Conservation (phyloP, 2,329 filamentous ascomycete genomes). For the Peltaster fructicola region DNA sequence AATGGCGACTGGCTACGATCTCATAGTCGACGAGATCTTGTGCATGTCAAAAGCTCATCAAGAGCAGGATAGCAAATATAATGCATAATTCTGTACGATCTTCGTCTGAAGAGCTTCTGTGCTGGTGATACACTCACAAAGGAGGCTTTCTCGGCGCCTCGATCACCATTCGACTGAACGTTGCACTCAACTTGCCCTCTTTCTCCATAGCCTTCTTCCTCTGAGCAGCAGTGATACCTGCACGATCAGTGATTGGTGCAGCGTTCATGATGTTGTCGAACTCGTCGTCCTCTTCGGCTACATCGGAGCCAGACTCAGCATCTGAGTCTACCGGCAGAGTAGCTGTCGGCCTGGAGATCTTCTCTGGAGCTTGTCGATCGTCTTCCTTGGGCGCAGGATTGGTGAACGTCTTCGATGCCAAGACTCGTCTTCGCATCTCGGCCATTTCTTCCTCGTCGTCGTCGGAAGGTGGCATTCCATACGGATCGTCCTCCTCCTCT, state of each 20-base stretch:
- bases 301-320: constrained; percentile 54
- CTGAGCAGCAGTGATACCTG: constrained; percentile 50
- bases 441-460: constrained; percentile 86
- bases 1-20: too few species aligned
- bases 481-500: constrained; percentile 44
- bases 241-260: constrained; percentile 71
- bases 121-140: constrained; percentile 3
- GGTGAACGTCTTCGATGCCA: constrained; percentile 76
- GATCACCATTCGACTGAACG: constrained; percentile 31
- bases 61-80: too few species aligned
- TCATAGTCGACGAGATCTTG: too few species aligned
- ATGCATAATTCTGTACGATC: too few species aligned
- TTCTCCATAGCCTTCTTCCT: constrained; percentile 33
- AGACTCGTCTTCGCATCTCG: constrained; percentile 73
- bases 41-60: too few species aligned
- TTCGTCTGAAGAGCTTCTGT: too few species aligned
- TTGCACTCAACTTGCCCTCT: constrained; percentile 24
- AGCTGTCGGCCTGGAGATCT: constrained; percentile 33
- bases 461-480: constrained; percentile 55
- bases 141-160: constrained; percentile 30
- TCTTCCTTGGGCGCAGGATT: constrained; percentile 30
- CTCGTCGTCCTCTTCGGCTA: constrained; percentile 49
- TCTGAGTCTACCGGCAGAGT: constrained; percentile 36
- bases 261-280: constrained; percentile 91
- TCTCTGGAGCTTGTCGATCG: constrained; percentile 41